A percentile compares a stretch with the other conserved stretches of the same genome.
Conservation (phyloP, 306 rosid genomes). For the Medicago ruthenica region DNA sequence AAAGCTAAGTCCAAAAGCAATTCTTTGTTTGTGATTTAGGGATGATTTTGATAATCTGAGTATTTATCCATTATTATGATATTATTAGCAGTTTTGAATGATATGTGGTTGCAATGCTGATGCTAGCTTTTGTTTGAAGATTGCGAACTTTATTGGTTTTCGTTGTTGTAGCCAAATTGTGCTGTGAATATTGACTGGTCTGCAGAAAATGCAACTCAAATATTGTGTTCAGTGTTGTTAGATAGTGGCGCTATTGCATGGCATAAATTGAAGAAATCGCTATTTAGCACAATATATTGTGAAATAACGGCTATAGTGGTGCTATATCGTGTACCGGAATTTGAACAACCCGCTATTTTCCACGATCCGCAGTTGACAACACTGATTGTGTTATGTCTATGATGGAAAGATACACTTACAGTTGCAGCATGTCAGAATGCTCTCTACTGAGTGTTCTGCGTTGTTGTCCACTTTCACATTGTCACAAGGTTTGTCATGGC, state of each 20-base stretch:
- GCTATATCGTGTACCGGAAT: no score
- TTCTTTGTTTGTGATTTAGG: constrained; percentile 16
- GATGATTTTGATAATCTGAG: not conserved
- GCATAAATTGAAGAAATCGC: no score
- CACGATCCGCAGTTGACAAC: no score
- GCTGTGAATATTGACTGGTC: not conserved
- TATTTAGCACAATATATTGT: no score
- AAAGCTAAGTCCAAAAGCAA: not conserved
- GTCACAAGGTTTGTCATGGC: not conserved
- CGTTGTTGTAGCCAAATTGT: not conserved
- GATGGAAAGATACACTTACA: not conserved
- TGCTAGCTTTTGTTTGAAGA: not conserved
- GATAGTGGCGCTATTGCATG: no score
- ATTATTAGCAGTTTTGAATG: not conserved
- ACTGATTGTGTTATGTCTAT: not conserved
- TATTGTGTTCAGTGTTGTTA: not conserved
- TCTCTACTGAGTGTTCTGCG: constrained; percentile 7
- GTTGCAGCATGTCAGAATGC: not conserved
- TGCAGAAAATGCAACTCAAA: not conserved
- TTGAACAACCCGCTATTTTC: no score
- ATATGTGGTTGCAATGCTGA: not conserved
- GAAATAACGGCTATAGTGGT: no score
- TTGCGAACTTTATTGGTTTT: not conserved
- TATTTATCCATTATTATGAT: constrained; percentile 18
- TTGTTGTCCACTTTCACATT: not conserved